These are phyloP conservation scores for Alternaria sp. DNA, from an alignment of 2,329 filamentous ascomycete species.

Conservation along the genomic window DNA sequence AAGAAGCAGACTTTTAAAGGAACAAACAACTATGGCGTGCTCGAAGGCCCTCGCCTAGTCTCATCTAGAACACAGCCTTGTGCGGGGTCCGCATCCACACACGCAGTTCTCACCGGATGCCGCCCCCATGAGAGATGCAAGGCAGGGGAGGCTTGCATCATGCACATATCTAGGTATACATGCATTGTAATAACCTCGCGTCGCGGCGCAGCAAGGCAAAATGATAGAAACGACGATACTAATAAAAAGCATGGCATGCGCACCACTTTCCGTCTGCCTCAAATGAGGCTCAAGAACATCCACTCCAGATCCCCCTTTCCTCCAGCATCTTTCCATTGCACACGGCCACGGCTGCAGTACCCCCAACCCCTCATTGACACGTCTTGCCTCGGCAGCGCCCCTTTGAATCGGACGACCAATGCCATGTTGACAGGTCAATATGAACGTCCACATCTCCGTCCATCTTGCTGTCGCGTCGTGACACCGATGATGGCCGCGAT, in stretches of 20 bases:
- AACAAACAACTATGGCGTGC: not conserved
- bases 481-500: not conserved
- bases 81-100: conserved; percentile 10
- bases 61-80: conserved; percentile 11
- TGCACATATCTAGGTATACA: not conserved
- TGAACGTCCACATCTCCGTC: conserved; percentile 4
- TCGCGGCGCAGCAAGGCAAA: not conserved
- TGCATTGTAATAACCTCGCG: not conserved
- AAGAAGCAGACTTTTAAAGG: not conserved
- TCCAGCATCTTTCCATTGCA: not conserved
- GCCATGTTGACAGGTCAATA: conserved; percentile 15
- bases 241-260: not conserved
- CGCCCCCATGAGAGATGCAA: not conserved
- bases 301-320: not conserved
- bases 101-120: conserved; percentile 2
- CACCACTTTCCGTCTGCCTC: conserved; percentile 5
- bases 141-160: not conserved
- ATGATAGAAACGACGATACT: not conserved
- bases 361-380: conserved; percentile 18
- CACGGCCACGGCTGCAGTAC: not conserved
- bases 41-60: not conserved
- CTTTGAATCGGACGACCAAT: conserved; percentile 19
- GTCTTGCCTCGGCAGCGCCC: conserved; percentile 15
- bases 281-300: conserved; percentile 5
- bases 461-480: conserved; percentile 17